Evolutionary conservation across 495 filamentous ascomycete genomes (phyloP).

Genomic region (Aspergillus ostianus): DNA sequence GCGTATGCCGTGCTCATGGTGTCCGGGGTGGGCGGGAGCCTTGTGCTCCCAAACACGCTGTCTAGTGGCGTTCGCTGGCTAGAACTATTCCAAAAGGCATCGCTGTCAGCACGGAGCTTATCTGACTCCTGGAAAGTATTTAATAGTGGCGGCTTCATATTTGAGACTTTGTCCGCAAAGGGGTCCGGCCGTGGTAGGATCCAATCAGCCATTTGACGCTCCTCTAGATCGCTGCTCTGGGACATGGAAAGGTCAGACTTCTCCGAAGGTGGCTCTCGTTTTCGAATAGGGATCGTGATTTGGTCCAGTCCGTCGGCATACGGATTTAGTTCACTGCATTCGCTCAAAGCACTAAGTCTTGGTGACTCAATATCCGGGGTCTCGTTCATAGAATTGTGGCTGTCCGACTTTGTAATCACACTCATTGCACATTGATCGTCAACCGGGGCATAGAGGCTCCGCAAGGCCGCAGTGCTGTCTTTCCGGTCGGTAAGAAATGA

Average conservation of each 20-base stretch:
- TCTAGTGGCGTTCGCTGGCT: conserved; percentile 30
- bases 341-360: conserved; percentile 72
- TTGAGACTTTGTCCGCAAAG: conserved; percentile 21
- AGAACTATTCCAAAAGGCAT: conserved; percentile 23
- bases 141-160: conserved; percentile 19
- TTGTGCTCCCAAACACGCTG: conserved; percentile 34
- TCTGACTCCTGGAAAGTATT: conserved; percentile 20
- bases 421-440: conserved; percentile 35
- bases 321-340: conserved; percentile 73
- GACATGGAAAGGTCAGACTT: conserved; percentile 22
- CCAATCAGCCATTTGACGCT: conserved; percentile 32
- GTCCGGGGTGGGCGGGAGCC: conserved; percentile 45
- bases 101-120: conserved; percentile 19
- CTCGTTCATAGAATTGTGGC: conserved; percentile 34
- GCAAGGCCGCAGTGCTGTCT: conserved; percentile 61
- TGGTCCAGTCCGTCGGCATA: conserved; percentile 45
- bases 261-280: conserved; percentile 16
- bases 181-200: conserved; percentile 24
- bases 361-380: conserved; percentile 51
- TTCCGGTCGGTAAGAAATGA: conserved; percentile 65
- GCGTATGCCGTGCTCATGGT: conserved; percentile 45
- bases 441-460: conserved; percentile 58
- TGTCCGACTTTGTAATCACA: conserved; percentile 38
- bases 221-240: conserved; percentile 16
- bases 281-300: conserved; percentile 35